Evolutionary conservation across 2,329 filamentous ascomycete species (phyloP).

Genomic region (Malbranchea zuffiana): DNA sequence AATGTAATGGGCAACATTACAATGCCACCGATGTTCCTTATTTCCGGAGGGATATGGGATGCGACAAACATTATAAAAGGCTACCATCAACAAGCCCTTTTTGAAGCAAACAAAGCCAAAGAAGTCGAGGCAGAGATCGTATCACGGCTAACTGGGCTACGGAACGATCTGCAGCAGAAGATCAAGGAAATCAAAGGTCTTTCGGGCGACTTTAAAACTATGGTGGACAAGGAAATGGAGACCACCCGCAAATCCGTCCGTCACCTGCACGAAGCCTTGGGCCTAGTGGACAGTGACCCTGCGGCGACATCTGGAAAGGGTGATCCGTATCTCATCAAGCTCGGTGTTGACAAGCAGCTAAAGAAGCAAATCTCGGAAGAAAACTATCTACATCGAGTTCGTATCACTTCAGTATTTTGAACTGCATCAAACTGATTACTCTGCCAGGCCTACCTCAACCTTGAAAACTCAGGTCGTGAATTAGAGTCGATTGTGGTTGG

Average conservation of each 20-base stretch:
- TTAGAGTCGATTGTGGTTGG: slow-evolving; percentile 93
- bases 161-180: slow-evolving; percentile 85
- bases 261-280: slow-evolving; percentile 68
- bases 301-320: slow-evolving; percentile 68
- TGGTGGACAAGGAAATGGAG: slow-evolving; percentile 90
- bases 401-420: slow-evolving; percentile 20
- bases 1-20: slow-evolving; percentile 73
- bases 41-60: slow-evolving; percentile 75
- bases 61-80: slow-evolving; percentile 68
- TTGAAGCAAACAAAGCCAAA: slow-evolving; percentile 75
- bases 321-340: slow-evolving; percentile 78
- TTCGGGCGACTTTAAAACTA: slow-evolving; percentile 92
- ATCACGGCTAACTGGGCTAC: slow-evolving; percentile 68
- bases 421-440: slow-evolving; percentile 2
- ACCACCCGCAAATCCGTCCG: slow-evolving; percentile 67
- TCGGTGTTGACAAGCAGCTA: slow-evolving; percentile 79
- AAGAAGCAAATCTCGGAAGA: slow-evolving; percentile 93
- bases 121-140: slow-evolving; percentile 91
- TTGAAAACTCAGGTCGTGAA: slow-evolving; percentile 88
- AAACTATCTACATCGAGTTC: slow-evolving; percentile 85
- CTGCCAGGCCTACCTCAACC: slow-evolving; percentile 87
- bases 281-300: slow-evolving; percentile 67
- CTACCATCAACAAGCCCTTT: slow-evolving; percentile 70
- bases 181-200: slow-evolving; percentile 97
- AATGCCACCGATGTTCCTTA: slow-evolving; percentile 64